Percentiles rank a stretch among this genome's conserved stretches.
Conservation (phyloP, 1,139 yeast genomes). For the Torulaspora pretoriensis region DNA sequence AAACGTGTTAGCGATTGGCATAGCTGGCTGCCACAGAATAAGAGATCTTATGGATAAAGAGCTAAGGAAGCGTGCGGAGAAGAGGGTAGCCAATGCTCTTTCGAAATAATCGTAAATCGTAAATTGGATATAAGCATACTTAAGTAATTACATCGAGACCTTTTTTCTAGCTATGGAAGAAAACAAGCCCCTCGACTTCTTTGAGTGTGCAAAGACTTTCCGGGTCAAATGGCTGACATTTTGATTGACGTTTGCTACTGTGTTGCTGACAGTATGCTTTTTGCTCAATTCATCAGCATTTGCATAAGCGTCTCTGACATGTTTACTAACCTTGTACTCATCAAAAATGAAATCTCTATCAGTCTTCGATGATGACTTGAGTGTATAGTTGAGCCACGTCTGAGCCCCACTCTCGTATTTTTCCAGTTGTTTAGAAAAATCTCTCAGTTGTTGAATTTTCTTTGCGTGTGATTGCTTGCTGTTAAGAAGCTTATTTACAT, state of each 20-base stretch:
- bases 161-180: slow-evolving; percentile 35
- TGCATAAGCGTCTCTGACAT: slow-evolving; percentile 37
- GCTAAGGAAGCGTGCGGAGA: slow-evolving; percentile 66
- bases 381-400: slow-evolving; percentile 33
- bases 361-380: slow-evolving; percentile 29
- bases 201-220: slow-evolving; percentile 35
- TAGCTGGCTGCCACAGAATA: slow-evolving; percentile 82
- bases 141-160: slow-evolving; percentile 2
- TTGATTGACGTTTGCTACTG: slow-evolving; percentile 36
- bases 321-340: slow-evolving; percentile 34
- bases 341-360: slow-evolving; percentile 32
- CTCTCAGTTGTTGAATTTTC: slow-evolving; percentile 27
- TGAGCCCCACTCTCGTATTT: slow-evolving; percentile 32
- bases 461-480: slow-evolving; percentile 23
- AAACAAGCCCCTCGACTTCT: slow-evolving; percentile 35
- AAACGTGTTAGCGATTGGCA: slow-evolving; percentile 72
- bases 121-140: slow-evolving; percentile 3
- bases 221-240: slow-evolving; percentile 36
- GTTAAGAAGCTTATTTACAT: slow-evolving; percentile 26
- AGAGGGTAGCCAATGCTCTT: slow-evolving; percentile 37
- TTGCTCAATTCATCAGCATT: slow-evolving; percentile 36
- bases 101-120: slow-evolving; percentile 8
- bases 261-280: slow-evolving; percentile 34
- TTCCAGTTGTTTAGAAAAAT: slow-evolving; percentile 21
- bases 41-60: slow-evolving; percentile 83